These are phyloP conservation scores for Zygosaccharomyces pseudobailii DNA, from an alignment of 1,139 yeast genomes.

Conservation along the genomic window DNA sequence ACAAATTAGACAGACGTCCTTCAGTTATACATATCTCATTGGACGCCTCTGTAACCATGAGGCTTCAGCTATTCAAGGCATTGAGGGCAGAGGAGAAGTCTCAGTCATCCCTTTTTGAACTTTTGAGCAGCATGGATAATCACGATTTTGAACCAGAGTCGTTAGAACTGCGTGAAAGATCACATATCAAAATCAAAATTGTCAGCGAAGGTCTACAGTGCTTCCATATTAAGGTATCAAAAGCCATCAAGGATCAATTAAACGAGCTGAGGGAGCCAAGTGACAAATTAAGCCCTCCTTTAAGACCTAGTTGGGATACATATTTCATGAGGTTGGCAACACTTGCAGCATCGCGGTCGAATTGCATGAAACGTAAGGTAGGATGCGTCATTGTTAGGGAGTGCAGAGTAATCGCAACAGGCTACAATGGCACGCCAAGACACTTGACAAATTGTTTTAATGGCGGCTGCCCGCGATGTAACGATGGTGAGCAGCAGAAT, in stretches of 20 bases:
- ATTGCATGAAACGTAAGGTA: slow-evolving; percentile 95
- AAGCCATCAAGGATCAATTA: slow-evolving; percentile 15
- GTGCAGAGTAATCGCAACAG: slow-evolving; percentile 86
- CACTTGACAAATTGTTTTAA: slow-evolving; percentile 84
- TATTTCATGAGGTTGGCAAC: slow-evolving; percentile 92
- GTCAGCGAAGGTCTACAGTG: slow-evolving; percentile 7
- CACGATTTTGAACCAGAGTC: slow-evolving; percentile 18
- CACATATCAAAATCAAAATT: slow-evolving; percentile 24
- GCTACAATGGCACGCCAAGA: slow-evolving; percentile 95
- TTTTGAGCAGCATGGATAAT: slow-evolving; percentile 15
- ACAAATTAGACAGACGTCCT: slow-evolving; percentile 63
- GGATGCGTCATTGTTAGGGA: slow-evolving; percentile 93
- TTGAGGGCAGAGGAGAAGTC: slow-evolving; percentile 6
- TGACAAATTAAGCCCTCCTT: slow-evolving; percentile 40
- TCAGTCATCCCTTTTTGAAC: slow-evolving; percentile 5
- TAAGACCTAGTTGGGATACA: slow-evolving; percentile 94
- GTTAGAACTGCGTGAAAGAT: slow-evolving; percentile 21
- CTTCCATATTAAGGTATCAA: slow-evolving; percentile 11
- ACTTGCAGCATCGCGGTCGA: slow-evolving; percentile 85
- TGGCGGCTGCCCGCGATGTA: slow-evolving; percentile 92
- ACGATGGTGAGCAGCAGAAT: slow-evolving; percentile 60
- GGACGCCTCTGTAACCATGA: slow-evolving; percentile 63
- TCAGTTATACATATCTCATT: slow-evolving; percentile 77
- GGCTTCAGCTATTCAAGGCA: slow-evolving; percentile 46
- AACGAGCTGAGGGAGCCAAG: slow-evolving; percentile 13